A percentile compares a stretch with the other conserved stretches of the same genome.
phyloP scores from a whole-genome alignment of 805 yeast species.

The Kazachstania viticola region DNA sequence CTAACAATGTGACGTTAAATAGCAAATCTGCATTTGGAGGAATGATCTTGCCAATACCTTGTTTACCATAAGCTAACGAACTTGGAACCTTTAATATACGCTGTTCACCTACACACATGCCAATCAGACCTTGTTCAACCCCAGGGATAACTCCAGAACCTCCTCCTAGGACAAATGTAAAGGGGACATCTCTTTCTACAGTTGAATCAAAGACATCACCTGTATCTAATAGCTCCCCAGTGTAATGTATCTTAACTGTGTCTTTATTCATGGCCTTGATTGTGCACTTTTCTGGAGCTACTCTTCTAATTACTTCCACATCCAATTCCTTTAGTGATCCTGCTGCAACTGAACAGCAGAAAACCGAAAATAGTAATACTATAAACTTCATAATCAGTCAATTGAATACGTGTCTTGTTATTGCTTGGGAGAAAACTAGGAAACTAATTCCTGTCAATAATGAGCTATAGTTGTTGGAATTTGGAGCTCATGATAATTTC shows the following conservation, averaged over 20 bases:
- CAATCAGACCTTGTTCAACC: constrained; percentile 78
- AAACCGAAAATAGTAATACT: constrained; percentile 2
- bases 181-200: constrained; percentile 48
- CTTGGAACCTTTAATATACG: constrained; percentile 74
- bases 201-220: constrained; percentile 74
- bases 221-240: constrained; percentile 49
- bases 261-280: constrained; percentile 57
- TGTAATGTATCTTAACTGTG: constrained; percentile 62
- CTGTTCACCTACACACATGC: constrained; percentile 84
- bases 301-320: too few species aligned
- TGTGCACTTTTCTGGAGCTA: constrained; percentile 43
- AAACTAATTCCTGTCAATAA: too few species aligned
- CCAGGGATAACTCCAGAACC: constrained; percentile 81
- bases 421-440: too few species aligned
- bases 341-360: constrained; percentile 8
- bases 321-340: constrained; percentile 19
- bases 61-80: constrained; percentile 60
- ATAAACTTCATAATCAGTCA: constrained; percentile 6
- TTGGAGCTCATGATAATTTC: too few species aligned
- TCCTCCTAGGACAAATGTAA: constrained; percentile 59
- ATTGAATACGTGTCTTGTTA: too few species aligned
- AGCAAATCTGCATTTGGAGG: constrained; percentile 66
- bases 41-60: constrained; percentile 66
- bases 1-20: constrained; percentile 23
- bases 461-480: too few species aligned